Conservation (phyloP, 2,329 filamentous ascomycete genomes). For the Aspergillus aculeatinus region DNA sequence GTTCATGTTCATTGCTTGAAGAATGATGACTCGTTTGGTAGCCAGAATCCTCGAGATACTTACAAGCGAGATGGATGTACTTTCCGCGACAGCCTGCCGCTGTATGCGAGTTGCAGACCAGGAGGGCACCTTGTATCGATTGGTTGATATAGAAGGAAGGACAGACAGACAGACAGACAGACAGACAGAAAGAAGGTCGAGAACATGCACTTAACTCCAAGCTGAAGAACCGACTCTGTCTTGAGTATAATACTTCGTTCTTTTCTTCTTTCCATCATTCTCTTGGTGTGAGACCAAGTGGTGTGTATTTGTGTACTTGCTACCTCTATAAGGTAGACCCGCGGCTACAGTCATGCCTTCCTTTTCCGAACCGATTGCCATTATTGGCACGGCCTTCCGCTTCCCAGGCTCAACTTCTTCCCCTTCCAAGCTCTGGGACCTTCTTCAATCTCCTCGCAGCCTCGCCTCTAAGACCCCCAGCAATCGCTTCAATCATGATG, state of each 20-base stretch:
- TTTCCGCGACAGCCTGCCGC: background rate
- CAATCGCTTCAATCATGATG: conserved; percentile 23
- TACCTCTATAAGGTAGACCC: background rate
- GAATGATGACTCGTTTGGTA: background rate
- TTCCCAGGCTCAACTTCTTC: conserved; percentile 26
- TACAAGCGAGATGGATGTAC: background rate
- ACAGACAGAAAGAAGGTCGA: too few relatives aligned
- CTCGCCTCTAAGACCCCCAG: conserved; percentile 22
- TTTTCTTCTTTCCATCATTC: too few relatives aligned
- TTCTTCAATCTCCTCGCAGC: conserved; percentile 25
- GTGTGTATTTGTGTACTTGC: background rate
- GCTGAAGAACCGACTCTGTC: background rate
- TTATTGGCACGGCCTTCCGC: conserved; percentile 27
- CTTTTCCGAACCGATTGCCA: conserved; percentile 25
- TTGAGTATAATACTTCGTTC: too few relatives aligned
- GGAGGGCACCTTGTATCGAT: background rate
- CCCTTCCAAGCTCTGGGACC: conserved; percentile 27
- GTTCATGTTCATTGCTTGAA: background rate
- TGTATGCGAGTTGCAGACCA: background rate
- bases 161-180: too few relatives aligned
- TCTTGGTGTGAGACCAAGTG: too few relatives aligned
- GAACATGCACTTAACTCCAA: background rate
- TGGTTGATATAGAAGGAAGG: too few relatives aligned
- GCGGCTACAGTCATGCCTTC: background rate
- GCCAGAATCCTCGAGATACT: background rate